Conservation (phyloP, 208 protist species). For the Angomonas ambiguus region DNA sequence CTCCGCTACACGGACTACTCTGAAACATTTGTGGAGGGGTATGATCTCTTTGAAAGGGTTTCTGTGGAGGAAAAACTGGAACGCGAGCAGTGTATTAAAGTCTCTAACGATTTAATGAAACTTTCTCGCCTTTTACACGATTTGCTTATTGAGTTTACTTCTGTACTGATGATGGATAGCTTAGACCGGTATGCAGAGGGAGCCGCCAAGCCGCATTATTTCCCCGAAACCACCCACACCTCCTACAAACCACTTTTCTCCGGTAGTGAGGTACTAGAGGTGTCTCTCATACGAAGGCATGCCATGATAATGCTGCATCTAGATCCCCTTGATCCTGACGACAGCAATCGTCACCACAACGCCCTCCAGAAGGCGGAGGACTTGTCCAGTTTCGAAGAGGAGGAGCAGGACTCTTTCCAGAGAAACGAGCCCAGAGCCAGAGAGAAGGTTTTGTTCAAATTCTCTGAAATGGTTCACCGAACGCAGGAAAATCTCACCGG, state of each 20-base stretch:
- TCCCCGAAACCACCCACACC: constrained; percentile 16
- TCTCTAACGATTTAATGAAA: constrained; percentile 44
- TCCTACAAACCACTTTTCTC: constrained; percentile 16
- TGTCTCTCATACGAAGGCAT: constrained; percentile 23
- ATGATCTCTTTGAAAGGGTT: constrained; percentile 49
- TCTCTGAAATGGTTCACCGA: constrained; percentile 4
- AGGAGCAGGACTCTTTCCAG: constrained; percentile 7
- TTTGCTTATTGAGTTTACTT: constrained; percentile 47
- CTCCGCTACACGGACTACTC: constrained; percentile 30
- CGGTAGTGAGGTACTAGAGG: constrained; percentile 13
- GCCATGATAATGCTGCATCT: constrained; percentile 11
- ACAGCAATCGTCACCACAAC: constrained; percentile 9
- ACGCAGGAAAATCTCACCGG: not conserved
- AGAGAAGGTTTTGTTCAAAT: constrained; percentile 4
- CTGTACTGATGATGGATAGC: constrained; percentile 37
- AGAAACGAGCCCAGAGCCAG: not conserved
- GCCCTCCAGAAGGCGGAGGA: not conserved
- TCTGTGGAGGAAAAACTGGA: constrained; percentile 39
- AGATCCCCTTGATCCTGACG: constrained; percentile 16
- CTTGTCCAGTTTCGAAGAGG: not conserved
- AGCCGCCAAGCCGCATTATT: constrained; percentile 24
- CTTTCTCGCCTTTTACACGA: constrained; percentile 34
- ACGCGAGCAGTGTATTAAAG: constrained; percentile 35
- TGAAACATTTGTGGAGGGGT: constrained; percentile 39
- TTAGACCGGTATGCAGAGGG: constrained; percentile 36